Percentiles rank a stretch among this genome's conserved stretches.
Evolutionary conservation across 2,329 filamentous ascomycete genomes (phyloP).

Genomic region (Cytospora piceae): DNA sequence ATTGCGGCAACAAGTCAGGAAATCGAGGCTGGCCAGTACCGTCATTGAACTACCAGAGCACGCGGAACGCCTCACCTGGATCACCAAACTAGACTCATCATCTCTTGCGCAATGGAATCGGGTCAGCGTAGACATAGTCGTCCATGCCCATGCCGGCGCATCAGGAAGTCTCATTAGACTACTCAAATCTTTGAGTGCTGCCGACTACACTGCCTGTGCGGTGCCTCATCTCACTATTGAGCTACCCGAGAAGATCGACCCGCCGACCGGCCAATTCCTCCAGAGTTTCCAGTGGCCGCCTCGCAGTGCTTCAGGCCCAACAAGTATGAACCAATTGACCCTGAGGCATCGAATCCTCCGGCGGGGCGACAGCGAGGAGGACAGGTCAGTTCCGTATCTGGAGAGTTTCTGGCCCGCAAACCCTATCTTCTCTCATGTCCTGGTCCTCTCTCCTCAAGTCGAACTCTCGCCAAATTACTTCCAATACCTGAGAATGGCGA

Average conservation of each 20-base stretch:
- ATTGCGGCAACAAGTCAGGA: constrained; percentile 17
- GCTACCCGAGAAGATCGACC: constrained; percentile 72
- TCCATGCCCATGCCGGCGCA: constrained; percentile 72
- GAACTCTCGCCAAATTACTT: constrained; percentile 83
- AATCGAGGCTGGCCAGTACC: constrained; percentile 42
- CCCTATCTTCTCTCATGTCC: constrained; percentile 68
- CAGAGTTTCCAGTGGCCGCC: constrained; percentile 71
- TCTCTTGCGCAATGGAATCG: constrained; percentile 64
- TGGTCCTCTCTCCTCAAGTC: constrained; percentile 81
- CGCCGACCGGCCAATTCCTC: constrained; percentile 65
- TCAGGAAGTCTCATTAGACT: constrained; percentile 77
- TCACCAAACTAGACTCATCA: constrained; percentile 69
- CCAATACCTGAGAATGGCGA: constrained; percentile 72
- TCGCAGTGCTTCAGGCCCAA: constrained; percentile 41
- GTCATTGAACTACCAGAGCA: constrained; percentile 74
- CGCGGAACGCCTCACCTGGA: constrained; percentile 71
- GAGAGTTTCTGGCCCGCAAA: constrained; percentile 85
- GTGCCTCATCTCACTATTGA: constrained; percentile 83
- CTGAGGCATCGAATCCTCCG: constrained; percentile 74
- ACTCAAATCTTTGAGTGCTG: constrained; percentile 72
- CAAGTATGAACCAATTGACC: constrained; percentile 60
- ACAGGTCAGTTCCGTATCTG: constrained; percentile 74
- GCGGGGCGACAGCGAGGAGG: constrained; percentile 63
- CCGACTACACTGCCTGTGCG: constrained; percentile 73
- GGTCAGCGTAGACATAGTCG: constrained; percentile 77